Conservation (phyloP, 177 flowering plant species). For the Tripterygium wilfordii region DNA sequence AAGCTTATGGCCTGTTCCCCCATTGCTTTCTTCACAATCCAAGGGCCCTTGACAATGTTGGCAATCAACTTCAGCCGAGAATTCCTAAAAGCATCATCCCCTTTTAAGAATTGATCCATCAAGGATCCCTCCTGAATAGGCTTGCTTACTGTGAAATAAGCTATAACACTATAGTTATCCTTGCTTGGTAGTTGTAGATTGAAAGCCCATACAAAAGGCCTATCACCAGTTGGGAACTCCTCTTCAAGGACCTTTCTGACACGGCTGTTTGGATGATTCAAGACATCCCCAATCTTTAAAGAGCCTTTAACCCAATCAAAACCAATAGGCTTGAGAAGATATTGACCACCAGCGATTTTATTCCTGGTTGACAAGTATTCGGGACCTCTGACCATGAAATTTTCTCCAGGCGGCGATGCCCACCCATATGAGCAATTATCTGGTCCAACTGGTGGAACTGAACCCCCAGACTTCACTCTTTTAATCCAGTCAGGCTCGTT, state of each 20-base stretch:
- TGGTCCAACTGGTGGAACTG: constrained; percentile 66
- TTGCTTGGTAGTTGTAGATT: constrained; percentile 79
- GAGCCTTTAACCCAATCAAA: constrained; percentile 83
- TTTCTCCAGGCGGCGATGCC: constrained; percentile 81
- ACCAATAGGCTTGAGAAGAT: constrained; percentile 73
- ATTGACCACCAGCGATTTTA: constrained; percentile 78
- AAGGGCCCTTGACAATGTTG: constrained; percentile 87
- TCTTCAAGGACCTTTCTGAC: constrained; percentile 58
- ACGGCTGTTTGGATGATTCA: constrained; percentile 56
- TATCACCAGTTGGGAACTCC: constrained; percentile 36
- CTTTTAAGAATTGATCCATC: constrained; percentile 64
- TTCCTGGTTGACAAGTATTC: constrained; percentile 61
- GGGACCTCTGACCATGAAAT: constrained; percentile 81
- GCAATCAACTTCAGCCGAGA: constrained; percentile 91
- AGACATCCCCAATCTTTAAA: constrained; percentile 53
- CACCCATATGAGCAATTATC: constrained; percentile 81
- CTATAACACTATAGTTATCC: constrained; percentile 80
- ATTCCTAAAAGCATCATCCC: constrained; percentile 67
- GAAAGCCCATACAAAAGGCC: constrained; percentile 88
- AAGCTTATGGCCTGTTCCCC: constrained; percentile 94
- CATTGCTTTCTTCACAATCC: constrained; percentile 89
- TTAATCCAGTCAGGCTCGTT: constrained; percentile 52
- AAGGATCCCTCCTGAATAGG: constrained; percentile 62
- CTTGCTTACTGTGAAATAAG: constrained; percentile 53
- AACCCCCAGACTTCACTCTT: constrained; percentile 60